A percentile compares a stretch with the other conserved stretches of the same genome.
These are phyloP conservation scores for Penicillium oxalicum DNA, from an alignment of 2,329 filamentous ascomycete species.

Conservation along the genomic window DNA sequence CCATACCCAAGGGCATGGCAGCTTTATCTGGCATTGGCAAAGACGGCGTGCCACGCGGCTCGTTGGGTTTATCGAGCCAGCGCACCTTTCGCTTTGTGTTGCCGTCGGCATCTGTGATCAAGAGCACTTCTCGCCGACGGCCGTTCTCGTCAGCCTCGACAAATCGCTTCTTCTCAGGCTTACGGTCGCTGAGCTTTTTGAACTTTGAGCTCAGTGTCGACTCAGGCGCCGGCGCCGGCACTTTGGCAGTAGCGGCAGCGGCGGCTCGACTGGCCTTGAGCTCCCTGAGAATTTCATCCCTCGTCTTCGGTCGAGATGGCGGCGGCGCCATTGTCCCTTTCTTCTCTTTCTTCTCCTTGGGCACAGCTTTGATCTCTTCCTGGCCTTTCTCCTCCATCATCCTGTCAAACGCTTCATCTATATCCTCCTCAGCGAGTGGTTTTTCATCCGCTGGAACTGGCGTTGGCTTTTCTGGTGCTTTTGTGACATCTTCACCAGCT, in stretches of 20 bases:
- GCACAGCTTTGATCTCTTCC: constrained; percentile 25
- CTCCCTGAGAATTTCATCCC: constrained; percentile 56
- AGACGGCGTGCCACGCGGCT: constrained; percentile 16
- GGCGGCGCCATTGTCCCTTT: constrained; percentile 46
- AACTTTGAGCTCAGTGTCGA: constrained; percentile 51
- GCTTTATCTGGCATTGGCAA: constrained; percentile 42
- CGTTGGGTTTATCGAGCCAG: constrained; percentile 42
- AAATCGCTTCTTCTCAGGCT: constrained; percentile 45
- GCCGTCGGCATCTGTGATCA: constrained; percentile 54
- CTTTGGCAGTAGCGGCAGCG: constrained; percentile 26
- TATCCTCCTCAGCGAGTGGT: constrained; percentile 39
- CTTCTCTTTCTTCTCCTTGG: constrained; percentile 39
- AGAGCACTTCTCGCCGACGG: constrained; percentile 52
- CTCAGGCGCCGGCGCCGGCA: constrained; percentile 41
- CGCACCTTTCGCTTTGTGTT: constrained; percentile 57
- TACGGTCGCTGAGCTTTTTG: constrained; percentile 46
- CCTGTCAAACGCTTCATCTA: constrained; percentile 57
- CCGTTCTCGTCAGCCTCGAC: constrained; percentile 51
- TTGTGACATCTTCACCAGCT: constrained; percentile 51
- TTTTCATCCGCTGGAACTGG: constrained; percentile 19
- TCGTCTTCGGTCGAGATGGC: constrained; percentile 45
- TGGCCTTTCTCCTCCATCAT: constrained; percentile 36
- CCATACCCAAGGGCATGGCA: constrained; percentile 46
- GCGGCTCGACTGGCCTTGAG: constrained; percentile 49
- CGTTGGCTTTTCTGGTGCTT: constrained; percentile 22